Evolutionary conservation across 306 rosid genomes (phyloP).

Genomic region (Ceratonia siliqua): DNA sequence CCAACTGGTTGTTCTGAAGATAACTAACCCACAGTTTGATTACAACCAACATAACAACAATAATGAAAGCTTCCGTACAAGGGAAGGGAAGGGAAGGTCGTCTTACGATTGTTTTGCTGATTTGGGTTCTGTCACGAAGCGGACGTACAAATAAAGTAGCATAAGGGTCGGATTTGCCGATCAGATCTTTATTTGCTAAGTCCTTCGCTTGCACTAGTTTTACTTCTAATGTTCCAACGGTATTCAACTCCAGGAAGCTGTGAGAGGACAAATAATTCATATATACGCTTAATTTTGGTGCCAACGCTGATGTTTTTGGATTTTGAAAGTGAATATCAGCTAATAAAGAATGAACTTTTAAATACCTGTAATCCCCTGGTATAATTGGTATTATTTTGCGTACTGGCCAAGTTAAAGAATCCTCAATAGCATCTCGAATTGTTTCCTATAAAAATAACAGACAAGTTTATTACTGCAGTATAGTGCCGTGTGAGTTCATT

Average conservation of each 20-base stretch:
- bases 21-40: conserved; percentile 13
- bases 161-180: conserved; percentile 95
- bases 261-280: conserved; percentile 21
- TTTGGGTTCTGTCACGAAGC: conserved; percentile 62
- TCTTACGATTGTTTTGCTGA: conserved; percentile 81
- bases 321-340: no score
- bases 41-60: not conserved
- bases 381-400: conserved; percentile 74
- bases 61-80: not conserved
- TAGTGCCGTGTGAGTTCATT: conserved; percentile 7
- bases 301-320: no score
- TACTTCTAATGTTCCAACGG: conserved; percentile 81
- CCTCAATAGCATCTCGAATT: conserved; percentile 90
- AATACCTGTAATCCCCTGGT: conserved; percentile 89
- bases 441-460: conserved; percentile 61
- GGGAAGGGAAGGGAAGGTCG: conserved; percentile 14
- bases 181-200: conserved; percentile 69
- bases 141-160: conserved; percentile 82
- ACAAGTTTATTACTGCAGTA: not conserved
- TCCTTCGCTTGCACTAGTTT: conserved; percentile 91
- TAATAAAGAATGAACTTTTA: conserved; percentile 2
- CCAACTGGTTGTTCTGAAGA: conserved; percentile 74
- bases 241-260: conserved; percentile 83
- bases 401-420: conserved; percentile 90
- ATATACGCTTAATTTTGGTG: no score